phyloP scores from a whole-genome alignment of 805 yeast species.

The Hanseniaspora meyeri region DNA sequence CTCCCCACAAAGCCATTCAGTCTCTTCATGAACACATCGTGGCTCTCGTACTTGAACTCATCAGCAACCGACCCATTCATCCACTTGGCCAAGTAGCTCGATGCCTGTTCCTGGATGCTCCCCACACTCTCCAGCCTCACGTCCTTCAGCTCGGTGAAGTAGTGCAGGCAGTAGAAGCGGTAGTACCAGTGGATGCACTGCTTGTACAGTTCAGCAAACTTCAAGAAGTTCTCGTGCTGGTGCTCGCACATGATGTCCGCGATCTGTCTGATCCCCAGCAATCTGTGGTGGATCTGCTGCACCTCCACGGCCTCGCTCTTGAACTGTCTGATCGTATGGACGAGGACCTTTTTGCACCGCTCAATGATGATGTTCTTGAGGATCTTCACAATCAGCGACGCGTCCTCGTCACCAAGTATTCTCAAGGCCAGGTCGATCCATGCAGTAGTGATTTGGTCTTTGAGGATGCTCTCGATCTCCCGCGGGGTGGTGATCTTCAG shows the following conservation, averaged over 20 bases:
- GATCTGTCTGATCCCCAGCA: constrained; percentile 51
- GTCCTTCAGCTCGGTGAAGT: constrained; percentile 48
- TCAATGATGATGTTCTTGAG: constrained; percentile 56
- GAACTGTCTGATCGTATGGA: constrained; percentile 51
- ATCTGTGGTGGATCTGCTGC: constrained; percentile 56
- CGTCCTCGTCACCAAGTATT: not conserved
- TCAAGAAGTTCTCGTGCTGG: constrained; percentile 53
- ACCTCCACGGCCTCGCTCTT: constrained; percentile 48
- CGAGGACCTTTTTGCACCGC: constrained; percentile 58
- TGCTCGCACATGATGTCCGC: constrained; percentile 44
- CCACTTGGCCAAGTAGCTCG: constrained; percentile 3
- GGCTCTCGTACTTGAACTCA: not conserved
- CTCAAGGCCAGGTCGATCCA: not conserved
- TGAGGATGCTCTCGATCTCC: constrained; percentile 2
- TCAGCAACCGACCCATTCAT: not conserved
- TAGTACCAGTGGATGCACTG: constrained; percentile 94
- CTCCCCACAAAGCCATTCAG: not conserved
- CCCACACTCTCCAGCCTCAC: constrained; percentile 15
- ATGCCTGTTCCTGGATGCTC: constrained; percentile 22
- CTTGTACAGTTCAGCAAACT: constrained; percentile 66
- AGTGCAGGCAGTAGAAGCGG: constrained; percentile 60
- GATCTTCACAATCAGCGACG: constrained; percentile 28
- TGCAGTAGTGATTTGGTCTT: not conserved
- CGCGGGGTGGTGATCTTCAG: constrained; percentile 14
- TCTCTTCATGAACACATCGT: not conserved